Evolutionary conservation across 257 asterid species (phyloP).

Genomic region (Dorcoceras hygrometricum): DNA sequence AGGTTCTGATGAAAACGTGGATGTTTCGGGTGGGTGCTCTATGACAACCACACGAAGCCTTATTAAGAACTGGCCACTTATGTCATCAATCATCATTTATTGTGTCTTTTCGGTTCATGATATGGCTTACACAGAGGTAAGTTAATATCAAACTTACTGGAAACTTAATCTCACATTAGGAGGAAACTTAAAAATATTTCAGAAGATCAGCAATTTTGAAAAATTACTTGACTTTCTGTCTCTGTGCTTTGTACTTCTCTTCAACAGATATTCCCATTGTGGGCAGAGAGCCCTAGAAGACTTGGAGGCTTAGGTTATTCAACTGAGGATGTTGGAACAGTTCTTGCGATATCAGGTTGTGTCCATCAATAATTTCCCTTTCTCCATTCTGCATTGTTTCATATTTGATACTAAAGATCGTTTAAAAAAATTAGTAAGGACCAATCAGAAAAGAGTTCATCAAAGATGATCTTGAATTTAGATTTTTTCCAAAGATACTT

Average conservation of each 20-base stretch:
- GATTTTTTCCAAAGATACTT: no score
- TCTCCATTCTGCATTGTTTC: no score
- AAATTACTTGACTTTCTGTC: no score
- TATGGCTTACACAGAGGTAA: slow-evolving; percentile 82
- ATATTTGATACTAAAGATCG: no score
- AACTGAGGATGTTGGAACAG: slow-evolving; percentile 68
- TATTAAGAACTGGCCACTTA: slow-evolving; percentile 70
- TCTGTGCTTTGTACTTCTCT: neutral
- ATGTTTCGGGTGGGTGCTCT: slow-evolving; percentile 6
- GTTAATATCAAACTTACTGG: neutral
- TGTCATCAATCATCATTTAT: slow-evolving; percentile 70
- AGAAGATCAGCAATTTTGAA: neutral
- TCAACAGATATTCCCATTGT: slow-evolving; percentile 68
- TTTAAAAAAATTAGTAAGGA: no score
- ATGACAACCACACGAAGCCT: slow-evolving; percentile 40
- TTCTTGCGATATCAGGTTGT: slow-evolving; percentile 74
- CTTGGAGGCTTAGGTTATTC: slow-evolving; percentile 77
- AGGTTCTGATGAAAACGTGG: slow-evolving; percentile 23
- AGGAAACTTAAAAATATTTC: neutral
- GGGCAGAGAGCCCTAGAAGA: slow-evolving; percentile 85
- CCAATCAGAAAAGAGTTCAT: no score
- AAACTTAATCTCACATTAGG: neutral
- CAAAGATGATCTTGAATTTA: no score
- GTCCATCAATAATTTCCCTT: no score
- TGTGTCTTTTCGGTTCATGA: slow-evolving; percentile 79